A percentile compares a stretch with the other conserved stretches of the same genome.
These are phyloP conservation scores for Cladosporium cucumerinum DNA, from an alignment of 2,329 filamentous ascomycete species.

Conservation along the genomic window DNA sequence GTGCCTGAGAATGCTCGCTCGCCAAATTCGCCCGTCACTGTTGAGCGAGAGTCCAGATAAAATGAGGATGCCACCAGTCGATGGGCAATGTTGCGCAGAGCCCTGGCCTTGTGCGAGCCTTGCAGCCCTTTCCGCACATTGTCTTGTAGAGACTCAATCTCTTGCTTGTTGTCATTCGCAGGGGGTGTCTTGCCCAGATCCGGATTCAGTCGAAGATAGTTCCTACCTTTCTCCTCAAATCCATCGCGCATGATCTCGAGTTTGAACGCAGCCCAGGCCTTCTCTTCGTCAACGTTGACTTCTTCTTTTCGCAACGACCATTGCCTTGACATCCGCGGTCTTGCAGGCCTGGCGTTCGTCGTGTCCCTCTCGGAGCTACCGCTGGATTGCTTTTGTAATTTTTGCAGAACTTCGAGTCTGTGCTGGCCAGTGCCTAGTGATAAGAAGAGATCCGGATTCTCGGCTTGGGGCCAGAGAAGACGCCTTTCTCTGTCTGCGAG, in stretches of 20 bases:
- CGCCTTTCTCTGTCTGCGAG: slow-evolving; percentile 48
- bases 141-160: slow-evolving; percentile 32
- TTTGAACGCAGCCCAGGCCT: slow-evolving; percentile 35
- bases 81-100: slow-evolving; percentile 33
- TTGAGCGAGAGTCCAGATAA: slow-evolving; percentile 37
- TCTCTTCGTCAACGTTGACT: slow-evolving; percentile 33
- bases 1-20: slow-evolving; percentile 32
- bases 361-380: not conserved
- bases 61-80: slow-evolving; percentile 38
- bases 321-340: slow-evolving; percentile 5
- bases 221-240: slow-evolving; percentile 14
- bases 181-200: slow-evolving; percentile 24
- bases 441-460: slow-evolving; percentile 35
- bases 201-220: slow-evolving; percentile 30
- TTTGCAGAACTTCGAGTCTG: slow-evolving; percentile 19
- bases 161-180: slow-evolving; percentile 35
- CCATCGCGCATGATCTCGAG: slow-evolving; percentile 5
- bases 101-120: slow-evolving; percentile 21
- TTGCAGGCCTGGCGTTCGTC: not conserved
- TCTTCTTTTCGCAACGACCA: slow-evolving; percentile 7
- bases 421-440: slow-evolving; percentile 36
- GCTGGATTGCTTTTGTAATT: not conserved
- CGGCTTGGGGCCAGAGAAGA: slow-evolving; percentile 24
- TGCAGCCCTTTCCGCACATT: slow-evolving; percentile 33
- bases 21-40: slow-evolving; percentile 31